phyloP scores from a whole-genome alignment of 2,329 filamentous ascomycete genomes.

The Colletotrichum spaethianum region DNA sequence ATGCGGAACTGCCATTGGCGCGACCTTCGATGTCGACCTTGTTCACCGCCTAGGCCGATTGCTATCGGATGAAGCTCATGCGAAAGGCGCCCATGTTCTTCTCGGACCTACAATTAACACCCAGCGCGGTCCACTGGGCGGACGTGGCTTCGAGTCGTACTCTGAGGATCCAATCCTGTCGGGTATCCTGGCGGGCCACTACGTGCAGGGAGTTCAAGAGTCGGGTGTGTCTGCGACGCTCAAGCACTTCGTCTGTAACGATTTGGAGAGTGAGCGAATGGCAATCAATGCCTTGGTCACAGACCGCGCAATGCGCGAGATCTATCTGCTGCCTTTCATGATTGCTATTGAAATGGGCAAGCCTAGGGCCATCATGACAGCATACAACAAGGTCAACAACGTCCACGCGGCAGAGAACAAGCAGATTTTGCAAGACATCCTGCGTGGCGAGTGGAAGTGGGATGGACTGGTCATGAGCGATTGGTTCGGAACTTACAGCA shows the following conservation, averaged over 20 bases:
- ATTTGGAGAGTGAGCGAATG: constrained; percentile 71
- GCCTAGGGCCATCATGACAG: constrained; percentile 70
- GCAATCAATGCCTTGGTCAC: constrained; percentile 68
- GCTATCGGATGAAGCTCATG: constrained; percentile 67
- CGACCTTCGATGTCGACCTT: constrained; percentile 70
- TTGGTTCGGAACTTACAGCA: constrained; percentile 72
- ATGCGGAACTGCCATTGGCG: constrained; percentile 69
- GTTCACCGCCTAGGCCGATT: constrained; percentile 64
- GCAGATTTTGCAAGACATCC: constrained; percentile 63
- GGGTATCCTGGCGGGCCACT: constrained; percentile 66
- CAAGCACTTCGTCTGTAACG: constrained; percentile 75
- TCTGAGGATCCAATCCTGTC: constrained; percentile 71
- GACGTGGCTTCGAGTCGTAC: constrained; percentile 72
- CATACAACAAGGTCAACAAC: constrained; percentile 60
- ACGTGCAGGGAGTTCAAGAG: constrained; percentile 69
- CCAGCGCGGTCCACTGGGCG: constrained; percentile 70
- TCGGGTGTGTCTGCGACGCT: constrained; percentile 69
- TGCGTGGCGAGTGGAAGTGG: constrained; percentile 71
- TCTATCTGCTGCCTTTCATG: constrained; percentile 72
- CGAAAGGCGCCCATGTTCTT: constrained; percentile 70
- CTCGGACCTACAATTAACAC: constrained; percentile 75
- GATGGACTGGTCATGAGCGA: constrained; percentile 72
- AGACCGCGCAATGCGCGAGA: constrained; percentile 69
- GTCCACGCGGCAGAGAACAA: constrained; percentile 53
- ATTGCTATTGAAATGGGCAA: constrained; percentile 65